Evolutionary conservation across 495 filamentous ascomycete species (phyloP).

Genomic region (Lichenothelia convexa): DNA sequence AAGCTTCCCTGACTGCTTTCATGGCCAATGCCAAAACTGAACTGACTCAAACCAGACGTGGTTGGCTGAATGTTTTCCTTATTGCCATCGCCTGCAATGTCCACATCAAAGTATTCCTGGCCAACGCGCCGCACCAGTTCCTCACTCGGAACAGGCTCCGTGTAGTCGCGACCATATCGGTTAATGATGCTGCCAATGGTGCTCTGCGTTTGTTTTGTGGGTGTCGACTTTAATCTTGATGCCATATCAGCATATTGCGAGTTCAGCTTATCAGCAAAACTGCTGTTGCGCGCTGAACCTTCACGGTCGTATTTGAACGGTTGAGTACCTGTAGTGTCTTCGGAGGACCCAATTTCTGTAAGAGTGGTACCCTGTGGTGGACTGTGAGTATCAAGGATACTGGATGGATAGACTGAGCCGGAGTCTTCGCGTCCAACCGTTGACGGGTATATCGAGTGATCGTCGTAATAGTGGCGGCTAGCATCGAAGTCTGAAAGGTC

Average conservation of each 20-base stretch:
- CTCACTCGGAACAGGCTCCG: background rate
- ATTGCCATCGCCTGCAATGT: background rate
- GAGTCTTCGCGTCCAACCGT: background rate
- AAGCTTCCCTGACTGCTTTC: background rate
- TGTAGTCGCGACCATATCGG: slow-evolving; percentile 2
- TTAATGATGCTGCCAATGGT: slow-evolving; percentile 14
- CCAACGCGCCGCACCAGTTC: background rate
- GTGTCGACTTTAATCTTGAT: too few relatives aligned
- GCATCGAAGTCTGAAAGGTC: background rate
- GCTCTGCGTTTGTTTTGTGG: slow-evolving; percentile 9
- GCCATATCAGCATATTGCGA: too few relatives aligned
- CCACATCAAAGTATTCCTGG: background rate
- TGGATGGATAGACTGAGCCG: slow-evolving; percentile 8
- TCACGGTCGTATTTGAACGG: background rate
- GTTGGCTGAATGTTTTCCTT: background rate
- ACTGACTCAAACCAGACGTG: slow-evolving; percentile 9
- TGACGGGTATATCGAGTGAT: background rate
- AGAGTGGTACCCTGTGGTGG: background rate
- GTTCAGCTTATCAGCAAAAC: too few relatives aligned
- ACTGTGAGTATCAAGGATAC: slow-evolving; percentile 4
- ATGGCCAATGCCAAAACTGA: slow-evolving; percentile 7
- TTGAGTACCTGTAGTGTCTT: background rate
- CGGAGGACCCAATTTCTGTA: slow-evolving; percentile 2
- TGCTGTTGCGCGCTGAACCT: slow-evolving; percentile 1
- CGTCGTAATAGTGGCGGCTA: slow-evolving; percentile 5